Conservation (phyloP, 352 stramenopile genomes). For the Globisporangium splendens region DNA sequence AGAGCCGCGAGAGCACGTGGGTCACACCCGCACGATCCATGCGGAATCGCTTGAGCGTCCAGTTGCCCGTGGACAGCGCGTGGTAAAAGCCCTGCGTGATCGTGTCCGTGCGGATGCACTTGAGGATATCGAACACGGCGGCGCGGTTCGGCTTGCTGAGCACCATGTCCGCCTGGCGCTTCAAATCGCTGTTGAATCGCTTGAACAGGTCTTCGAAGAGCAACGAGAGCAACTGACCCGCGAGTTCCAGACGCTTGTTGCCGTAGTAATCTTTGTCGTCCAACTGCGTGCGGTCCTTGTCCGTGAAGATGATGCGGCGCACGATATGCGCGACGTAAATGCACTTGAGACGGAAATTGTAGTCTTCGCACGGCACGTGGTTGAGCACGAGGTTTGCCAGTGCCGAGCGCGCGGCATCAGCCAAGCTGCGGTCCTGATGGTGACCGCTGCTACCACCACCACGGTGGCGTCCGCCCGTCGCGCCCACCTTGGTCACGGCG, state of each 20-base stretch:
- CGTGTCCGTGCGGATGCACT: slow-evolving; percentile 96
- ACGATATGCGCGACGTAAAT: slow-evolving; percentile 99
- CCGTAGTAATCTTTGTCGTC: slow-evolving; percentile 99
- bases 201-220: slow-evolving; percentile 99
- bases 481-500: slow-evolving; percentile 52
- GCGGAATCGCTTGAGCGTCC: slow-evolving; percentile 99
- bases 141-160: slow-evolving; percentile 97
- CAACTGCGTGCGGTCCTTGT: slow-evolving; percentile 86
- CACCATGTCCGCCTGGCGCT: slow-evolving; percentile 96
- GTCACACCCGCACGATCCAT: slow-evolving; percentile 98
- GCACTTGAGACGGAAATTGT: slow-evolving; percentile 96
- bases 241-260: slow-evolving; percentile 99
- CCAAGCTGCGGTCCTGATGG: slow-evolving; percentile 56
- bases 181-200: slow-evolving; percentile 98
- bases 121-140: slow-evolving; percentile 98
- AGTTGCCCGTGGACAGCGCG: slow-evolving; percentile 93
- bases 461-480: slow-evolving; percentile 30
- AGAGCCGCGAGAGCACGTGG: slow-evolving; percentile 96
- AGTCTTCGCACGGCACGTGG: slow-evolving; percentile 97
- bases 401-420: slow-evolving; percentile 96
- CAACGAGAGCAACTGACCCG: slow-evolving; percentile 96
- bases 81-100: slow-evolving; percentile 95
- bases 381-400: slow-evolving; percentile 97
- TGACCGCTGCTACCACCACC: slow-evolving; percentile 30
- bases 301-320: slow-evolving; percentile 85